Evolutionary conservation across 1,284 basidiomycete species (phyloP).

Genomic region (Fomitopsis pinicola): DNA sequence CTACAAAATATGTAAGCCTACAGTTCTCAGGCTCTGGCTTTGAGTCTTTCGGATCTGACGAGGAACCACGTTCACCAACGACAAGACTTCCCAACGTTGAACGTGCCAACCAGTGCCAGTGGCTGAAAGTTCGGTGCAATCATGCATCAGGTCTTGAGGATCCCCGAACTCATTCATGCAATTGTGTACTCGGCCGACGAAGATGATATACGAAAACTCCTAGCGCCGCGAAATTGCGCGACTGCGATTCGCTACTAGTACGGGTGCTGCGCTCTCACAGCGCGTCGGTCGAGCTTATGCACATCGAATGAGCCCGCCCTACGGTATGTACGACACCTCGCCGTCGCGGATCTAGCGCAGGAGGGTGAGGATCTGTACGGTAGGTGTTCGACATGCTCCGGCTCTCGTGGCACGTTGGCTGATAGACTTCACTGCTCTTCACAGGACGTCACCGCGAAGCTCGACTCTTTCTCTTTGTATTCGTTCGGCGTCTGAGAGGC

Average conservation of each 20-base stretch:
- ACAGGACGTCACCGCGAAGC: neutral
- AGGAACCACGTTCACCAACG: too few species aligned
- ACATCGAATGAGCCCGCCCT: neutral
- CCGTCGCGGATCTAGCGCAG: neutral
- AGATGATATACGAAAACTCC: neutral
- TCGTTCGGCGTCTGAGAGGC: neutral
- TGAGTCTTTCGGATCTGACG: too few species aligned
- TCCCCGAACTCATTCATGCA: neutral
- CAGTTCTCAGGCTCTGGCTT: too few species aligned
- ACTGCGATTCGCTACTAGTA: neutral
- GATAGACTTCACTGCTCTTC: neutral
- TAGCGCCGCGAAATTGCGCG: neutral
- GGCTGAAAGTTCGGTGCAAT: neutral
- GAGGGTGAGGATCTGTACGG: neutral
- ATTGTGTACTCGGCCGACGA: neutral
- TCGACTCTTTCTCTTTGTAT: too few species aligned
- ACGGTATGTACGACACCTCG: neutral
- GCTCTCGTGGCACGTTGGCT: neutral
- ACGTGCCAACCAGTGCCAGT: neutral
- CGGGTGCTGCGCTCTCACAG: neutral
- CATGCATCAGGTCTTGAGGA: neutral
- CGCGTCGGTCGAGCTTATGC: neutral
- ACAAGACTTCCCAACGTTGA: too few species aligned
- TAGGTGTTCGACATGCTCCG: neutral
- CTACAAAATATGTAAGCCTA: too few species aligned